Percentiles rank a stretch among this genome's conserved stretches.
phyloP scores from a whole-genome alignment of 441 rosid genomes.

The Gossypium armourianum region DNA sequence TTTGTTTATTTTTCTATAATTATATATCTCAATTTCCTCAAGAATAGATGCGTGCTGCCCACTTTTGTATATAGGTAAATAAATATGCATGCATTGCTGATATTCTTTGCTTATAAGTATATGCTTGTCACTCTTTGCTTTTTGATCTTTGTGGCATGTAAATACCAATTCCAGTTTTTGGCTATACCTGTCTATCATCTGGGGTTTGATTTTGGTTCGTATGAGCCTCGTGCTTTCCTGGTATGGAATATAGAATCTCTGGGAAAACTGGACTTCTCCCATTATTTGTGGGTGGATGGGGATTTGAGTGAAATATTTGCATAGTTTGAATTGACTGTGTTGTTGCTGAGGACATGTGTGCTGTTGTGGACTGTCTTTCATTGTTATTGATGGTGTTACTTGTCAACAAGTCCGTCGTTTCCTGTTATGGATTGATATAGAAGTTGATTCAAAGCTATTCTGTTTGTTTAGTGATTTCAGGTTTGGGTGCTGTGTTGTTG shows the following conservation, averaged over 20 bases:
- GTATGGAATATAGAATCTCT: too few relatives aligned
- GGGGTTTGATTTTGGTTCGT: background rate
- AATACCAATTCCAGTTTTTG: background rate
- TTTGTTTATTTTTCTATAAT: background rate
- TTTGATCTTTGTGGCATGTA: background rate
- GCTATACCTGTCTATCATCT: background rate
- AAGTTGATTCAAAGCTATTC: background rate
- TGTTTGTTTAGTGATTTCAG: background rate
- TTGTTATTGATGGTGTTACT: background rate
- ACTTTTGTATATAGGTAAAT: background rate
- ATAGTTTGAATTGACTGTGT: background rate
- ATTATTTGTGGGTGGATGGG: too few relatives aligned
- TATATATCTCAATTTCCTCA: background rate
- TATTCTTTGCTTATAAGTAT: background rate
- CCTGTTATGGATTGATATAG: background rate
- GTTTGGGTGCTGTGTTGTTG: background rate
- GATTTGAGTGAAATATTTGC: background rate
- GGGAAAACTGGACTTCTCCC: too few relatives aligned
- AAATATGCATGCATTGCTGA: background rate
- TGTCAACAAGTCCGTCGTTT: background rate
- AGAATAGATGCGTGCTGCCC: background rate
- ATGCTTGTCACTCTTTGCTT: background rate
- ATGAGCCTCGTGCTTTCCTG: too few relatives aligned
- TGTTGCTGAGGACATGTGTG: background rate
- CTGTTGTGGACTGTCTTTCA: background rate